A percentile compares a stretch with the other conserved stretches of the same genome.
These are phyloP conservation scores for Pseudopyrenochaeta lycopersici DNA, from an alignment of 2,329 filamentous ascomycete species.

Conservation along the genomic window DNA sequence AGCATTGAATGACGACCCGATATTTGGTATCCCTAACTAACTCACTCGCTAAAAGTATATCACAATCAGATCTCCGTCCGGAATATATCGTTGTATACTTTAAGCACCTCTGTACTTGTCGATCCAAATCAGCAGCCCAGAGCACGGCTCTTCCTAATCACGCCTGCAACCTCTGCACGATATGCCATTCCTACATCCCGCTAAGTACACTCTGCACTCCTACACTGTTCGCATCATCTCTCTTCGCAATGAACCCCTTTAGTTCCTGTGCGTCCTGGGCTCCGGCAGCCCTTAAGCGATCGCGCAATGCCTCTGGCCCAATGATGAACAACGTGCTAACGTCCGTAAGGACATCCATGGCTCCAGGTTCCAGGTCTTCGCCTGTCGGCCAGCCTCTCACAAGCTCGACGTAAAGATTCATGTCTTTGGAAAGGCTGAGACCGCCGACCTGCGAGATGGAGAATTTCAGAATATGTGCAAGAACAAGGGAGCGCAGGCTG, in stretches of 20 bases:
- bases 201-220: slow-evolving; percentile 86
- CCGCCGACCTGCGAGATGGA: slow-evolving; percentile 91
- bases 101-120: not conserved
- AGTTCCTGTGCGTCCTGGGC: slow-evolving; percentile 64
- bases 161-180: not conserved
- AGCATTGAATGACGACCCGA: too few species aligned
- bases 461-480: slow-evolving; percentile 95
- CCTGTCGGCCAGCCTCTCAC: slow-evolving; percentile 80
- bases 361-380: slow-evolving; percentile 60
- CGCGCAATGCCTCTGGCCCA: slow-evolving; percentile 66
- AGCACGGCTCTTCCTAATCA: too few species aligned
- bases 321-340: slow-evolving; percentile 97
- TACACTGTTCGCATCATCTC: slow-evolving; percentile 82
- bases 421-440: slow-evolving; percentile 94
- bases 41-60: not conserved
- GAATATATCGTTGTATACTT: not conserved
- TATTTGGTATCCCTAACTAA: not conserved
- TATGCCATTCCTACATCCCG: slow-evolving; percentile 35
- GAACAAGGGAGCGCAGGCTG: slow-evolving; percentile 77
- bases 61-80: not conserved
- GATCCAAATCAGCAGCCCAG: not conserved
- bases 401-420: slow-evolving; percentile 89
- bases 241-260: slow-evolving; percentile 81
- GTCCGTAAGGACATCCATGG: slow-evolving; percentile 87
- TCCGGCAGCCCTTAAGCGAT: slow-evolving; percentile 57